These are phyloP conservation scores for Aspergillus costaricaensis DNA, from an alignment of 2,329 filamentous ascomycete genomes.

Conservation along the genomic window DNA sequence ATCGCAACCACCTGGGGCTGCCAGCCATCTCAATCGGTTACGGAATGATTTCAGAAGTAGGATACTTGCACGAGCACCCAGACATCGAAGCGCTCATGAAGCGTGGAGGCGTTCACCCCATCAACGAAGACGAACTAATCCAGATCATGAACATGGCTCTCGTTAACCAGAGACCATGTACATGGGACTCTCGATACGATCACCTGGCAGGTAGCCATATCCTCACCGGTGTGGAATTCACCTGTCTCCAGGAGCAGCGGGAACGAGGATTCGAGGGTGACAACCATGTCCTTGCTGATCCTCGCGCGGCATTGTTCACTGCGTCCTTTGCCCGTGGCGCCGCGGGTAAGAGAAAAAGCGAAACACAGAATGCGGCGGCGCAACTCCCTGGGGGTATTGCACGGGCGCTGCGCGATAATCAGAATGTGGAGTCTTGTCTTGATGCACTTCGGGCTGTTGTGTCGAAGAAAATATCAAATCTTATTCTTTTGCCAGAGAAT, in stretches of 20 bases:
- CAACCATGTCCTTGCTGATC: constrained; percentile 9
- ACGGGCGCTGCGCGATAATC: neutral
- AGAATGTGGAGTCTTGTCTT: neutral
- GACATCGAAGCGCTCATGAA: neutral
- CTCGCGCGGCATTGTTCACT: constrained; percentile 5
- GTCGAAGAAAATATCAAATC: neutral
- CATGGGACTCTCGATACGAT: neutral
- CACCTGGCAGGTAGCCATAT: constrained; percentile 3
- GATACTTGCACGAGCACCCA: constrained; percentile 19
- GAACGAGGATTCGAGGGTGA: constrained; percentile 11
- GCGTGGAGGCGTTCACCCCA: constrained; percentile 38
- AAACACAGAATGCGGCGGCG: neutral
- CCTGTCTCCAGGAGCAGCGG: neutral
- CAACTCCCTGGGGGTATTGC: neutral
- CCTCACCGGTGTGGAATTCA: constrained; percentile 9
- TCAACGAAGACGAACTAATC: constrained; percentile 22
- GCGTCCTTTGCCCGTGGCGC: neutral
- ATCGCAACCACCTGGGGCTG: constrained; percentile 29
- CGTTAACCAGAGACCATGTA: neutral
- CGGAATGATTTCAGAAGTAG: constrained; percentile 43
- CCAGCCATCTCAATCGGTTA: constrained; percentile 34
- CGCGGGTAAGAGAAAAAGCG: no score
- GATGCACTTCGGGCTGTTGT: neutral
- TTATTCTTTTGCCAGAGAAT: neutral
- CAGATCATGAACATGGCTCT: constrained; percentile 6